Conservation (phyloP, 352 stramenopile genomes). For the Lagenidium giganteum region DNA sequence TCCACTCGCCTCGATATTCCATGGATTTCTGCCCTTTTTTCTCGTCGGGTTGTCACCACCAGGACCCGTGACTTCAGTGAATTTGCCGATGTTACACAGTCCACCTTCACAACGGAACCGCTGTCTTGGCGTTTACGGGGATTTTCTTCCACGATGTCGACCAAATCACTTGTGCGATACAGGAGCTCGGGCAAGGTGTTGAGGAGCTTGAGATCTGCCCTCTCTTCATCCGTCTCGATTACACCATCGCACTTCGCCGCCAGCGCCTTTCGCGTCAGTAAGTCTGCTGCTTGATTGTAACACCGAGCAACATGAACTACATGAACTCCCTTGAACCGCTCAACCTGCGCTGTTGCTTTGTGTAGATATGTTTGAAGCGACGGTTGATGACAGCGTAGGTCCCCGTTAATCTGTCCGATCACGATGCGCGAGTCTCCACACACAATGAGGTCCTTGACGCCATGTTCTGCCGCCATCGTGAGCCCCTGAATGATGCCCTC, state of each 20-base stretch:
- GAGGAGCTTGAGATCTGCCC: background rate
- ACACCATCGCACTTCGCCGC: background rate
- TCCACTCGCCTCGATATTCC: too few relatives aligned
- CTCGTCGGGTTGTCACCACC: too few relatives aligned
- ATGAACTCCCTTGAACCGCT: background rate
- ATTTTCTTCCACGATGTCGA: too few relatives aligned
- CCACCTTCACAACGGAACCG: too few relatives aligned
- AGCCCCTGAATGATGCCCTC: too few relatives aligned
- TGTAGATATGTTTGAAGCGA: background rate
- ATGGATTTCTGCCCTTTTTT: too few relatives aligned
- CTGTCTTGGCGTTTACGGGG: too few relatives aligned
- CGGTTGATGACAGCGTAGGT: constrained; percentile 3
- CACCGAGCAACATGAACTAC: constrained; percentile 1
- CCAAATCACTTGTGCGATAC: too few relatives aligned
- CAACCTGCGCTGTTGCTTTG: background rate
- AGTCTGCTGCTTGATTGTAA: constrained; percentile 3
- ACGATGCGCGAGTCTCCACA: constrained; percentile 5
- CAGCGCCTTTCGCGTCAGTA: background rate
- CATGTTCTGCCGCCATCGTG: background rate
- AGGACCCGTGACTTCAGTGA: too few relatives aligned
- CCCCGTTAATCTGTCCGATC: constrained; percentile 1
- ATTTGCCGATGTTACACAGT: too few relatives aligned
- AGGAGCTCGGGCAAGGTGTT: too few relatives aligned
- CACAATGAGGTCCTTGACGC: constrained; percentile 4
- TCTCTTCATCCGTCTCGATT: background rate